These are phyloP conservation scores for Tricholoma matsutake DNA, from an alignment of 768 basidiomycete species.

Conservation along the genomic window DNA sequence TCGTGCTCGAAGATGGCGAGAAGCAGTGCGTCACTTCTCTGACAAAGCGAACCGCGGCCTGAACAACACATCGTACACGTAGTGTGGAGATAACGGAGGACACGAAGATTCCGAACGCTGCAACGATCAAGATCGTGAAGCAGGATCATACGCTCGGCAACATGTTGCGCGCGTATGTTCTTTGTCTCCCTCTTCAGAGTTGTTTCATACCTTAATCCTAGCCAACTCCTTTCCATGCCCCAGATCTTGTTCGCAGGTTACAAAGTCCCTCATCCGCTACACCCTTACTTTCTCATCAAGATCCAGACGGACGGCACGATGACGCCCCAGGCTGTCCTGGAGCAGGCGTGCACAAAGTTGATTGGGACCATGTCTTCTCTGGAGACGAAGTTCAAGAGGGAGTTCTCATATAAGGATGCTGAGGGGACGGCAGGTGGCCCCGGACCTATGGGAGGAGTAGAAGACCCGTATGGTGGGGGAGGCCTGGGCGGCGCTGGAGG, in stretches of 20 bases:
- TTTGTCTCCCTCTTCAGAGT: conserved; percentile 5
- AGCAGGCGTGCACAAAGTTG: conserved; percentile 79
- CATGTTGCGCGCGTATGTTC: conserved; percentile 88
- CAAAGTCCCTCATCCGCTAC: conserved; percentile 95
- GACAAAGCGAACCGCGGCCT: not conserved
- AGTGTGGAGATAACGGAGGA: conserved; percentile 93
- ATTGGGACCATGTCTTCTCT: conserved; percentile 67
- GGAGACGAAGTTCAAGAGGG: conserved; percentile 76
- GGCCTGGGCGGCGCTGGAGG: conserved; percentile 13
- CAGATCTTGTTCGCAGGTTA: conserved; percentile 94
- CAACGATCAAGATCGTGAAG: conserved; percentile 90
- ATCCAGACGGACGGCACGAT: conserved; percentile 90
- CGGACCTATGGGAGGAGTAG: conserved; percentile 21
- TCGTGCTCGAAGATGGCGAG: conserved; percentile 90
- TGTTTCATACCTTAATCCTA: conserved; percentile 24
- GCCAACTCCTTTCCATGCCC: conserved; percentile 87
- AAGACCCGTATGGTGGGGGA: conserved; percentile 49
- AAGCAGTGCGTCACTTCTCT: conserved; percentile 66
- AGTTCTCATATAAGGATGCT: conserved; percentile 77
- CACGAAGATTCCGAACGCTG: conserved; percentile 96
- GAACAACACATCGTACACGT: conserved; percentile 5
- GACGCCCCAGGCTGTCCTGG: conserved; percentile 79
- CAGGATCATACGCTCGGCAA: conserved; percentile 97
- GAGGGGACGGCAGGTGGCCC: conserved; percentile 39
- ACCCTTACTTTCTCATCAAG: conserved; percentile 92